Evolutionary conservation across 495 filamentous ascomycete genomes (phyloP), one percentile per base, ranked within the genome.

Genomic region (Aspergillus diversus): DNA sequence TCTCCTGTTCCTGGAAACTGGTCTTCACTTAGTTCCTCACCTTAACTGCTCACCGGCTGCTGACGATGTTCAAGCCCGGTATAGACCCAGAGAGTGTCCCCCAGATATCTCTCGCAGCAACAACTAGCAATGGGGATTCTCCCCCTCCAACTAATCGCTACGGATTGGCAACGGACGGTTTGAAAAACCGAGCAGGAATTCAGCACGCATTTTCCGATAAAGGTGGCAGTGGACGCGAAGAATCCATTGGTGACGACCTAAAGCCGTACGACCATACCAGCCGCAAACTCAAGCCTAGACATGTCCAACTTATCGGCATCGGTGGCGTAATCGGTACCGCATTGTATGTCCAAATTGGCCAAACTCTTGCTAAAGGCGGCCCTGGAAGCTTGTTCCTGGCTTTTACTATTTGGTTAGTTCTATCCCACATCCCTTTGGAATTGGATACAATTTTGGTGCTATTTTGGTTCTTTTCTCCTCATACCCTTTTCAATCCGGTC

Each of bases 281-380:
- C 15, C 85, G 87, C 8, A 83, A 80, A 64, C 74, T 91, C 27
- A 86, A 86, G 57, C 83, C 86, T 17, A 79, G 89, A 51, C 89
- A 91, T 69, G 84, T 90, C 57, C 87, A 91, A 66, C 75, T 93
- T 59, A 92, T 92, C 57, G 89, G 87, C 46, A 87, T 92, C 65
- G 90, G 90, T 42, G 90, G 90, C 37, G 87, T 86, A 37, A 92
- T 92, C 69, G 90, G 90, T n/a, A 92, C 90, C n/a, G 90, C 84
- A 3, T 77, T 92, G 11, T 92, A 87, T 73, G 87, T 92, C 31
- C 85, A 89, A 63, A 92, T 95, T 57, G 92, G 91, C 16, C 77
- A 75, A 21, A 84, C 83, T 1, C 68, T 93, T 55, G 76, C 89
- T 27, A 78, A 90, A 35, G 91, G 91, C 47, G 92, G 92, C 0